Evolutionary conservation across 129 eudicot species (phyloP), one percentile per base, ranked within the genome.

Genomic region (Rutidosis leptorrhynchoides): DNA sequence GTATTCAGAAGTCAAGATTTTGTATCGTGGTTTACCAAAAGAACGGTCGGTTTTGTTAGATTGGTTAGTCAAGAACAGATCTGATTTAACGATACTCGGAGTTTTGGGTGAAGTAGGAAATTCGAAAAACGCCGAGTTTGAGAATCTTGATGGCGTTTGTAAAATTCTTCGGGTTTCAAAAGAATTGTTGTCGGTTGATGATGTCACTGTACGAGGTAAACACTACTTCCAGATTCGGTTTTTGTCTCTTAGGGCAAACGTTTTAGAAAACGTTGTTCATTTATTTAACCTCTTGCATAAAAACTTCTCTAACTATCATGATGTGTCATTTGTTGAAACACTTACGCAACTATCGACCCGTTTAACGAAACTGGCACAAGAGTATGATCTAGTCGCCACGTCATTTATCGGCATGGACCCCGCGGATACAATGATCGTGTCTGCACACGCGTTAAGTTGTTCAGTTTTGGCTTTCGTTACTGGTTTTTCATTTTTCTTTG

Each of bases 381-480:
- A 80, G 75, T 87, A 70, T 72, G 97, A 89, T 74, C 62, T 94
- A 29, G 46, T 86, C 63, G 77, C 83, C 75, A 64, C 70, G 37
- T 86, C 95, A 66, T 86, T 75, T 69, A 54, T 79, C 17, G 83
- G 65, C 61, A 79, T 84, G 70, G 97, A 83, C 70, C 62, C 65
- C 57, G 73, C 70, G 65, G 83, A 88, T 70, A 57, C 25, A 29
- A 68, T 26, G 78, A 67, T 74, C 43, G 62, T 89, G 74, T 89
- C 92, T 7, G 71, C 81, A 33, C 80, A 80, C 26, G 95, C 93
- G 24, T 67, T 89, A 52, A 77, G 83, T 74, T 94, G 96, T 81
- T 94, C 97, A 54, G 64, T 83, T 22, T 76, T 94, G 85, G 95
- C 97, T 17, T 89, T 86, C 52, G 58, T 84, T 69, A 77, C 84